Conservation (phyloP, 768 basidiomycete species). For the Pluteus cervinus region DNA sequence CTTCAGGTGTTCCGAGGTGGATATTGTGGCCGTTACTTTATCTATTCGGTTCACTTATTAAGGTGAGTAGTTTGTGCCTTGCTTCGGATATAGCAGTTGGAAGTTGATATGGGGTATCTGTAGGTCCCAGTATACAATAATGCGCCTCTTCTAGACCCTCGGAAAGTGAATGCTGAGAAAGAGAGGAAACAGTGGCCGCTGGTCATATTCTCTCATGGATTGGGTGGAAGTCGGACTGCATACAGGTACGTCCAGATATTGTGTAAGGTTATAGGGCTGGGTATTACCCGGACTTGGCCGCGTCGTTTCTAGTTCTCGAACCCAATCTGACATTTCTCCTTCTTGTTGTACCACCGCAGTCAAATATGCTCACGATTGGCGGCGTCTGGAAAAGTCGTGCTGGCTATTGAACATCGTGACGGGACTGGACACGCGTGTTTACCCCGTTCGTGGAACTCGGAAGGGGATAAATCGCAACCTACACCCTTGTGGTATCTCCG, state of each 20-base stretch:
- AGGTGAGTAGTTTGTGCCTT: conserved; percentile 21
- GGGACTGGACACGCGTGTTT: conserved; percentile 59
- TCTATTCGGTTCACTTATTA: conserved; percentile 42
- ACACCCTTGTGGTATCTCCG: conserved; percentile 44
- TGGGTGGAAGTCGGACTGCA: conserved; percentile 65
- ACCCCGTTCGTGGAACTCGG: conserved; percentile 25
- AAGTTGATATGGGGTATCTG: conserved; percentile 1
- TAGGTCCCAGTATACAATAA: conserved; percentile 55
- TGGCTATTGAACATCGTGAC: conserved; percentile 81
- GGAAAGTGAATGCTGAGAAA: conserved; percentile 5
- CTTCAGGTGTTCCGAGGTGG: conserved; percentile 31
- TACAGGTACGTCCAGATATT: conserved; percentile 64
- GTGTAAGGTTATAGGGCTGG: too few species aligned
- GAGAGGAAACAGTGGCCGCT: conserved; percentile 56
- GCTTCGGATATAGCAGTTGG: background rate
- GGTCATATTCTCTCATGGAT: conserved; percentile 81
- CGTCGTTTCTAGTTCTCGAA: background rate
- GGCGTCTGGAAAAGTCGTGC: conserved; percentile 72
- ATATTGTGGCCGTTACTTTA: conserved; percentile 45
- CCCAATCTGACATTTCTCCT: too few species aligned
- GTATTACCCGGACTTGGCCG: too few species aligned
- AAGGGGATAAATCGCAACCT: conserved; percentile 19
- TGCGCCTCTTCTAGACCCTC: conserved; percentile 45
- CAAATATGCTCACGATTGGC: conserved; percentile 72
- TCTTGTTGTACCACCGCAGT: conserved; percentile 29